phyloP scores from a whole-genome alignment of 345 rosid species.

The Dipteronia sinensis region DNA sequence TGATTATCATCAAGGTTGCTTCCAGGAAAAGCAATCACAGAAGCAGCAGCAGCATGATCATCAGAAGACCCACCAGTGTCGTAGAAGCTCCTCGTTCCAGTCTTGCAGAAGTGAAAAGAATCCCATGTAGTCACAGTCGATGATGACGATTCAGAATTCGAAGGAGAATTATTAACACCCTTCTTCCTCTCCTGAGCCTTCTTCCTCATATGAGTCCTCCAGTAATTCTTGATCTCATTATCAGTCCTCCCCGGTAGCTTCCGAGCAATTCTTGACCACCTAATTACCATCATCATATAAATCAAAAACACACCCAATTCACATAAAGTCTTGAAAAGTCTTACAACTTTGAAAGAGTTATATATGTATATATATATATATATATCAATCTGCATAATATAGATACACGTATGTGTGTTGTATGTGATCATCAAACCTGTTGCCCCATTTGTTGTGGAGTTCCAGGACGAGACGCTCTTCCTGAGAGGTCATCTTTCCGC shows the following conservation, averaged over 20 bases:
- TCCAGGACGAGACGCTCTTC: slow-evolving; percentile 92
- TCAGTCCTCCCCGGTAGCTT: slow-evolving; percentile 95
- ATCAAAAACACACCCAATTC: neutral
- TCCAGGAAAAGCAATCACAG: slow-evolving; percentile 22
- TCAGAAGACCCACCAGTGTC: slow-evolving; percentile 69
- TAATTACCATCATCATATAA: slow-evolving; percentile 26
- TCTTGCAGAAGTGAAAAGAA: slow-evolving; percentile 41
- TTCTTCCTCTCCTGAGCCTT: slow-evolving; percentile 77
- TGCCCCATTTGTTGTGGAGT: slow-evolving; percentile 95
- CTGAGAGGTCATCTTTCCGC: slow-evolving; percentile 94
- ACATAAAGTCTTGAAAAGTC: neutral
- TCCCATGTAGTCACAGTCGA: slow-evolving; percentile 53
- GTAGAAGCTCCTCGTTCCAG: slow-evolving; percentile 67
- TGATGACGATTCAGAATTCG: slow-evolving; percentile 50
- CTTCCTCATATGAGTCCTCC: slow-evolving; percentile 94
- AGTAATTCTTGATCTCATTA: slow-evolving; percentile 93
- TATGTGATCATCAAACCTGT: slow-evolving; percentile 54
- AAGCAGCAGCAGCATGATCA: neutral
- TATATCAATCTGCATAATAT: too few relatives aligned
- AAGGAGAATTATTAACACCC: slow-evolving; percentile 42
- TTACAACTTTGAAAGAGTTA: too few relatives aligned
- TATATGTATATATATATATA: too few relatives aligned
- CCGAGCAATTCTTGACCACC: slow-evolving; percentile 97
- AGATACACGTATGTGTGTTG: too few relatives aligned
- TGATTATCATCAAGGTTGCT: slow-evolving; percentile 37